Percentiles rank a stretch among this genome's conserved stretches.
phyloP scores from a whole-genome alignment of 179 eudicot genomes.

The Patellifolia procumbens region DNA sequence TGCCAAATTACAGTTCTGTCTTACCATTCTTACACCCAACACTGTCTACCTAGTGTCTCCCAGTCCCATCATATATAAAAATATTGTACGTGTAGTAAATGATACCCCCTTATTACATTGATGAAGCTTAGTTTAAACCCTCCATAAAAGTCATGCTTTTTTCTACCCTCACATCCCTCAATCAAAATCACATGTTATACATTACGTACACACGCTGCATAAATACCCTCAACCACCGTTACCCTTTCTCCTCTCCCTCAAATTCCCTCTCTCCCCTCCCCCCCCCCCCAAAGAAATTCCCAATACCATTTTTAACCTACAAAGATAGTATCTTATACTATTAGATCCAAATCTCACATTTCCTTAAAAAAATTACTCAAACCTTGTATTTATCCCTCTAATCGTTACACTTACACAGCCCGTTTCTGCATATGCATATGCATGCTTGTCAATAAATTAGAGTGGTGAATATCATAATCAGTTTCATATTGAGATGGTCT shows the following conservation, averaged over 20 bases:
- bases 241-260: too few relatives aligned
- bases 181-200: neutral
- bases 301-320: too few relatives aligned
- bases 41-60: too few relatives aligned
- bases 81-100: neutral
- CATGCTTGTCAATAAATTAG: neutral
- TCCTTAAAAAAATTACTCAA: too few relatives aligned
- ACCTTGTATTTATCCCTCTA: too few relatives aligned
- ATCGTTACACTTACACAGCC: too few relatives aligned
- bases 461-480: too few relatives aligned
- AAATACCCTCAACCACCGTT: constrained; percentile 8
- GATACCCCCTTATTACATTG: neutral
- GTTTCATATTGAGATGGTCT: too few relatives aligned
- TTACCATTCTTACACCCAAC: neutral
- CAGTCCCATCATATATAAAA: neutral
- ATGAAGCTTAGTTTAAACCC: neutral
- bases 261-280: neutral
- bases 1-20: constrained; percentile 9
- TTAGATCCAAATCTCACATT: too few relatives aligned
- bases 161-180: neutral
- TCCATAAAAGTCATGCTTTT: neutral
- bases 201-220: constrained; percentile 8
- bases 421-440: too few relatives aligned
- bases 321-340: too few relatives aligned
- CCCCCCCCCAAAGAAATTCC: too few relatives aligned